Base-by-base conservation (phyloP, 179 eudicot genomes). In the Beta corolliflora region DNA sequence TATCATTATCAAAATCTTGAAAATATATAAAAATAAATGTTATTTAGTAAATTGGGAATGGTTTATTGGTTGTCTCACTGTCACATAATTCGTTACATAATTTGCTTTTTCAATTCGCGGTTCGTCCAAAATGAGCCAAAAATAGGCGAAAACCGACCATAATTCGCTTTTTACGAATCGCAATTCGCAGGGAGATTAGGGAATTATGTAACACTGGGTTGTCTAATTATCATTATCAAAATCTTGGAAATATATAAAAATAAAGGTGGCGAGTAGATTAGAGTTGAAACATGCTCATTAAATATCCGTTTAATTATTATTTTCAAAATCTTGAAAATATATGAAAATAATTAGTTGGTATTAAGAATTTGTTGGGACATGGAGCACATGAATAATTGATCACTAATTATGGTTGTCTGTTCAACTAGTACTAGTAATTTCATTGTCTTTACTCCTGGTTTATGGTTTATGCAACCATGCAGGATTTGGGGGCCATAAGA, bases 401-500 rank as follows among this genome's bases (percentile, higher is more conserved):
- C 7, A 19, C 1, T n/a, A 23, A 0, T 11, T 11, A 3, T 36
- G 41, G 41, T 36, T 36, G 41, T 36, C 69, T 25, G 25, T 31
- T 64, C 5, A 3, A 12, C 3, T 25, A 23, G 18, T 13, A 23
- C 5, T 23, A 5, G 41, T 36, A 25, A 29, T 29, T 11, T 11
- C 23, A 12, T 12, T 11, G 44, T 64, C 12, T 23, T 67, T 25
- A 21, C 14, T 63, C 31, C 54, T 77, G 55, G 29, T 71, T 59
- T n/a, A 10, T 56, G 25, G n/a, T n/a, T n/a, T n/a, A n/a, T n/a
- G n/a, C n/a, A 25, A 5, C 19, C 58, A 55, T 81, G 75, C 56
- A 86, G 89, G 87, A 86, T 60, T 79, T 86, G 64, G 75, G 81
- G 73, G 81, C 83, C 3, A 76, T 86, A 71, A 77, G 76, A 21